phyloP scores from a whole-genome alignment of 176 grass and related monocot genomes.

The Poa pratensis region DNA sequence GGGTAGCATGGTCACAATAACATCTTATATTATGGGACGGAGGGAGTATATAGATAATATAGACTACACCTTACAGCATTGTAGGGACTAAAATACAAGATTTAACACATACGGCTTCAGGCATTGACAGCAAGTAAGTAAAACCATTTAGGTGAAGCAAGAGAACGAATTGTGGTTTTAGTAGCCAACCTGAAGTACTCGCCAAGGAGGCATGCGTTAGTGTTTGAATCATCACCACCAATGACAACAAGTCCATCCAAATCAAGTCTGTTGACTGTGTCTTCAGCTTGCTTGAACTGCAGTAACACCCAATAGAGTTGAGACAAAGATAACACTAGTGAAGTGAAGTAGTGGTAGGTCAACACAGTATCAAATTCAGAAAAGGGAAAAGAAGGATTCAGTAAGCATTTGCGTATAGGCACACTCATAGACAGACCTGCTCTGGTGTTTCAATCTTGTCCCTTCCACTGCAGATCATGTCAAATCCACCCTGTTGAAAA shows the following conservation, averaged over 20 bases:
- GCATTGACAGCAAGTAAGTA: not conserved
- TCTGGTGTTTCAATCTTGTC: constrained; percentile 99
- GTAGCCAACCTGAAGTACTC: constrained; percentile 80
- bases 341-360: not conserved
- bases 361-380: not conserved
- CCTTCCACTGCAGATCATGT: constrained; percentile 99
- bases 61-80: not conserved
- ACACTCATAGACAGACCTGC: constrained; percentile 55
- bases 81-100: not conserved
- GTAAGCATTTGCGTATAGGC: not conserved
- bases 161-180: not conserved
- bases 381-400: not conserved
- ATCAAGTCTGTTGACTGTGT: constrained; percentile 77
- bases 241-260: constrained; percentile 98
- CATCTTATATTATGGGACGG: no score
- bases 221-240: constrained; percentile 99
- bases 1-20: no score
- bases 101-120: not conserved
- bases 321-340: not conserved
- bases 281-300: constrained; percentile 99
- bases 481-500: constrained; percentile 84
- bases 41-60: no score
- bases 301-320: constrained; percentile 27
- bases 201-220: constrained; percentile 92
- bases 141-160: not conserved